Base-by-base conservation (phyloP, 2,329 filamentous ascomycete genomes). In the Amauroascus verrucosus region DNA sequence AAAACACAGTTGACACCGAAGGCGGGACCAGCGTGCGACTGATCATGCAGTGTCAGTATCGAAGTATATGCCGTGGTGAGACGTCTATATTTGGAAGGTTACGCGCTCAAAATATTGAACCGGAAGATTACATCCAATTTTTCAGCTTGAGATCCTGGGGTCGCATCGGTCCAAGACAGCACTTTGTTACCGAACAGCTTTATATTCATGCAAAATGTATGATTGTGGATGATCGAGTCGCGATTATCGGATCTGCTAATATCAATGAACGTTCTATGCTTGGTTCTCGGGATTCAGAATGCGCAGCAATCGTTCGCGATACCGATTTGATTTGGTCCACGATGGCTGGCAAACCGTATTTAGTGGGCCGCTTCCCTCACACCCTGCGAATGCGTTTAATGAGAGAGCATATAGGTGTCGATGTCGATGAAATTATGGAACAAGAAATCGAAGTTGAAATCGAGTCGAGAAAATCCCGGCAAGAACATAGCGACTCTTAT, bases 31-130 rank as follows among this genome's bases (percentile, higher is more conserved):
- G 91, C 11, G 97, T 91, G 0, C 74, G 88, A 49, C 89, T 90
- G 14, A 98, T 97, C 63, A 97, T 98, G 88, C 90, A 97, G 66
- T 97, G 95, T 64, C 93, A 97, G 67, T 98, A 93, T 76, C 95
- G 94, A 70, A 95, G 88, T 0, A 95, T 98, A 59, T 88, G 85
- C 63, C 84, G 93, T 40, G 93, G 93, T 3, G 85, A 94, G 60
- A 77, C 96, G 65, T 95, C 88, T 2, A 97, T 98, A 48, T 93
- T 86, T 60, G 88, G 81, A 30, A 85, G 86, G 63, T 81, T 96
- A 52, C 75, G 76, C 54, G 80, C 80, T 6, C 76, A 85, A 56
- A 89, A 86, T 1, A 81, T 93, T 1, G 83, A 96, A 61, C 88
- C 90, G 0, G 78, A 63, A 59, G 71, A 96, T 57, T 80, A 97